Evolutionary conservation across 345 rosid genomes (phyloP).

Genomic region (Excoecaria agallocha): DNA sequence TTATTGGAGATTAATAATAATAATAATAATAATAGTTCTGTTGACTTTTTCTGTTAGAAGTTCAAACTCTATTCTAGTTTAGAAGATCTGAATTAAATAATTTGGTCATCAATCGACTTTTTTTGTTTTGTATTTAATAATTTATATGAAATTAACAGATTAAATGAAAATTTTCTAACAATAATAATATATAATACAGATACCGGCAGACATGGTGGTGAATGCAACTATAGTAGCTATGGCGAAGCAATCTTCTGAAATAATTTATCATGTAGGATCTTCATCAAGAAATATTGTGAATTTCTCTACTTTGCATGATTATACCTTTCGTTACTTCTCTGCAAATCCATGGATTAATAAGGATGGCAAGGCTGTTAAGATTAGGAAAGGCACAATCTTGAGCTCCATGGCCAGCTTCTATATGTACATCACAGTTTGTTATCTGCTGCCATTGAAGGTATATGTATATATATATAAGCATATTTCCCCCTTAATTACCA

Average conservation of each 20-base stretch:
- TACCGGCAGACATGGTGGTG: constrained; percentile 32
- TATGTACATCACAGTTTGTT: constrained; percentile 9
- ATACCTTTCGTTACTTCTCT: constrained; percentile 10
- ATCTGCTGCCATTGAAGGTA: constrained; percentile 12
- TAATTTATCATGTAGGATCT: constrained; percentile 20
- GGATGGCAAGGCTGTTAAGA: constrained; percentile 5
- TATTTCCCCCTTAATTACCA: no score
- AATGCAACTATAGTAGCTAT: constrained; percentile 21
- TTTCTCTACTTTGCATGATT: neutral
- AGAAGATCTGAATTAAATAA: no score
- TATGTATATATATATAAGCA: neutral
- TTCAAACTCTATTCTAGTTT: no score
- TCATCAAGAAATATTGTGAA: constrained; percentile 16
- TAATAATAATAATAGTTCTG: no score
- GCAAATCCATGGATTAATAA: constrained; percentile 18
- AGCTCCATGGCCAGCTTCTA: constrained; percentile 11
- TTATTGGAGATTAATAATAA: no score
- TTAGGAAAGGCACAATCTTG: neutral
- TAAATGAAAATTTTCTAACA: no score
- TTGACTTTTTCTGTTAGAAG: no score
- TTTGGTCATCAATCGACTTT: no score
- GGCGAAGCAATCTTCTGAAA: neutral
- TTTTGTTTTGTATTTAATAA: no score
- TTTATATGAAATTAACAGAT: no score
- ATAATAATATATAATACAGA: neutral